A percentile compares a stretch with the other conserved stretches of the same genome.
These are phyloP conservation scores for Paecilomyces variotii DNA, from an alignment of 2,329 filamentous ascomycete genomes.

Conservation along the genomic window DNA sequence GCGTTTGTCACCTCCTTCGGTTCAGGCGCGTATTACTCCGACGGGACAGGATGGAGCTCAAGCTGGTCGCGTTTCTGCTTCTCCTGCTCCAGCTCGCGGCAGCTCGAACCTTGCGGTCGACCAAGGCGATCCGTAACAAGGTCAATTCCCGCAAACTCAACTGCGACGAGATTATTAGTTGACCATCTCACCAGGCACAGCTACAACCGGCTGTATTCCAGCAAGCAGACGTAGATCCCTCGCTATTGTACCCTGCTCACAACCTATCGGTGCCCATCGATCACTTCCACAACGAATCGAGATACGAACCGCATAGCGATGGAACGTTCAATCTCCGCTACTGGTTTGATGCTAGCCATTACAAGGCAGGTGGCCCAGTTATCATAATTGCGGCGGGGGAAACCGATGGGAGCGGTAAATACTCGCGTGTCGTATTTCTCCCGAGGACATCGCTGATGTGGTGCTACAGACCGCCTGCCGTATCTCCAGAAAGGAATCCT, in stretches of 20 bases:
- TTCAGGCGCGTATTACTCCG: neutral
- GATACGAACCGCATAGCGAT: conserved; percentile 68
- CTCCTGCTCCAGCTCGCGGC: neutral
- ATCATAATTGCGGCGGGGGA: conserved; percentile 71
- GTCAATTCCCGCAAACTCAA: neutral
- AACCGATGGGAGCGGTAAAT: conserved; percentile 40
- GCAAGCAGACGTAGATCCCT: conserved; percentile 1
- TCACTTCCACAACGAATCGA: conserved; percentile 73
- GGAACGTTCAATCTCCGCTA: conserved; percentile 65
- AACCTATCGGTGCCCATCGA: conserved; percentile 58
- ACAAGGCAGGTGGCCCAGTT: conserved; percentile 69
- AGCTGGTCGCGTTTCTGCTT: neutral
- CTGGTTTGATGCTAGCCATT: conserved; percentile 73
- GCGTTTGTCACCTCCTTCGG: neutral
- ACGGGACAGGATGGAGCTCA: neutral
- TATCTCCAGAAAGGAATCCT: conserved; percentile 74
- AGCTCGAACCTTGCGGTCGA: neutral
- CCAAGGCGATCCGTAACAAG: neutral
- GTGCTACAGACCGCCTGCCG: conserved; percentile 50
- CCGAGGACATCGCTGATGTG: conserved; percentile 11
- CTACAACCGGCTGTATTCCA: neutral
- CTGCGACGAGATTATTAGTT: neutral
- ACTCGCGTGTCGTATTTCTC: conserved; percentile 2
- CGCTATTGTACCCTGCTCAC: conserved; percentile 37
- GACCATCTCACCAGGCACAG: neutral